These are phyloP conservation scores for Alternaria sp. DNA, from an alignment of 2,329 filamentous ascomycete genomes.

Conservation along the genomic window DNA sequence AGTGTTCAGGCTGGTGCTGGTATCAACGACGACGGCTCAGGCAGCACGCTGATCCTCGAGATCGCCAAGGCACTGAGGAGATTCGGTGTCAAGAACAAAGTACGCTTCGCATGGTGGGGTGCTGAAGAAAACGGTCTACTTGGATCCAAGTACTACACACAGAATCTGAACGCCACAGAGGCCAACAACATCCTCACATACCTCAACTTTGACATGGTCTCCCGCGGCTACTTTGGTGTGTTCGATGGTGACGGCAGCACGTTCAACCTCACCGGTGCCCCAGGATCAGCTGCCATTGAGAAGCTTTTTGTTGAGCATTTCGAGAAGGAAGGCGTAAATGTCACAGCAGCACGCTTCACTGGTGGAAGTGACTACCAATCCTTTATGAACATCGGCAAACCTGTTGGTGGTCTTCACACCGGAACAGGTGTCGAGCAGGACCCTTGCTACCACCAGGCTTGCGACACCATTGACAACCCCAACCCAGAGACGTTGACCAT, in stretches of 20 bases:
- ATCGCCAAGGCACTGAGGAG: slow-evolving; percentile 50
- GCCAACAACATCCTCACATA: slow-evolving; percentile 52
- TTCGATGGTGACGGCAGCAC: slow-evolving; percentile 52
- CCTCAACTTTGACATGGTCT: slow-evolving; percentile 57
- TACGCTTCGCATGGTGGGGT: slow-evolving; percentile 54
- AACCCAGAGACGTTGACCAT: slow-evolving; percentile 48
- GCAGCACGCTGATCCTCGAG: slow-evolving; percentile 50
- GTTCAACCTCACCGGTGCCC: slow-evolving; percentile 44
- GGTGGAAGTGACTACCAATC: slow-evolving; percentile 53
- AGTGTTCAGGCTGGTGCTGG: slow-evolving; percentile 50
- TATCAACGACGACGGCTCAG: slow-evolving; percentile 55
- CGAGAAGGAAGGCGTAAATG: slow-evolving; percentile 46
- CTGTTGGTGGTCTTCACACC: slow-evolving; percentile 52
- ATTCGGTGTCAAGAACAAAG: slow-evolving; percentile 52
- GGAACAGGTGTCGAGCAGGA: slow-evolving; percentile 53
- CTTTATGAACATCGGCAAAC: slow-evolving; percentile 53
- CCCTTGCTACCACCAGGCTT: slow-evolving; percentile 52
- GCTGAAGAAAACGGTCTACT: slow-evolving; percentile 54
- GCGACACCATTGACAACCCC: slow-evolving; percentile 52
- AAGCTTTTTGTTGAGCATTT: slow-evolving; percentile 50
- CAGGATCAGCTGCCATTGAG: slow-evolving; percentile 48
- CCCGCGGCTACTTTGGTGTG: slow-evolving; percentile 50
- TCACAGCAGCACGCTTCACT: slow-evolving; percentile 50
- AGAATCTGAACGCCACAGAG: slow-evolving; percentile 42
- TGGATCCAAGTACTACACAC: slow-evolving; percentile 51